Conservation (phyloP, 495 filamentous ascomycete species). For the Hypoxylon crocopeplum region DNA sequence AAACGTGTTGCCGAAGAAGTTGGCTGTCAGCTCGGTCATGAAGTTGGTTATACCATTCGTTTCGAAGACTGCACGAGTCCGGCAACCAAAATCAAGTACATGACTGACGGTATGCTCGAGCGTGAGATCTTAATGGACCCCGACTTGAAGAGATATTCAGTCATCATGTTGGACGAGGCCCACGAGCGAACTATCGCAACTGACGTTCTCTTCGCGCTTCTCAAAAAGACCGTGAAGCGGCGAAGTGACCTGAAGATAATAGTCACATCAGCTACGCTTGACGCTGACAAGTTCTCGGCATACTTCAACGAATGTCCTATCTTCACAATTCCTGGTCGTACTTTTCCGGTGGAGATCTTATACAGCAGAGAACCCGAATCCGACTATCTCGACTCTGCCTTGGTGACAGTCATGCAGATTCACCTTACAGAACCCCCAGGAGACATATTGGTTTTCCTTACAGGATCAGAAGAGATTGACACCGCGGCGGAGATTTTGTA, state of each 20-base stretch:
- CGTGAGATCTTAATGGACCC: slow-evolving; percentile 93
- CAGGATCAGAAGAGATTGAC: slow-evolving; percentile 98
- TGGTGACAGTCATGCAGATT: slow-evolving; percentile 97
- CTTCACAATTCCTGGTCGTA: slow-evolving; percentile 93
- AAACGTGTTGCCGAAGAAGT: slow-evolving; percentile 98
- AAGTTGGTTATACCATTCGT: slow-evolving; percentile 97
- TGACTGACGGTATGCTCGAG: slow-evolving; percentile 99
- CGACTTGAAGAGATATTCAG: slow-evolving; percentile 83
- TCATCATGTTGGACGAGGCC: slow-evolving; percentile 98
- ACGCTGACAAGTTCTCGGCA: slow-evolving; percentile 95
- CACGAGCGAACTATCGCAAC: slow-evolving; percentile 98
- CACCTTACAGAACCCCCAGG: slow-evolving; percentile 89
- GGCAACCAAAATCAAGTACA: slow-evolving; percentile 96
- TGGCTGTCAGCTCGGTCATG: slow-evolving; percentile 85
- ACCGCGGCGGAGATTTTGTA: slow-evolving; percentile 90
- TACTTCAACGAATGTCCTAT: slow-evolving; percentile 97
- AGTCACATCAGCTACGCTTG: slow-evolving; percentile 93
- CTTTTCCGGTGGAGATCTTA: slow-evolving; percentile 93
- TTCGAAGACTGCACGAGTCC: slow-evolving; percentile 95
- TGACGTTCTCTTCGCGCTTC: slow-evolving; percentile 89
- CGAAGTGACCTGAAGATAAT: slow-evolving; percentile 91
- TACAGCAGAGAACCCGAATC: slow-evolving; percentile 93
- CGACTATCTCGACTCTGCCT: slow-evolving; percentile 94
- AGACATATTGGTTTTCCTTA: slow-evolving; percentile 95
- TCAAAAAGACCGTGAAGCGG: slow-evolving; percentile 91